Percentiles rank a stretch among this genome's conserved stretches.
phyloP scores from a whole-genome alignment of 2,329 filamentous ascomycete species.

The Diplodia corticola region DNA sequence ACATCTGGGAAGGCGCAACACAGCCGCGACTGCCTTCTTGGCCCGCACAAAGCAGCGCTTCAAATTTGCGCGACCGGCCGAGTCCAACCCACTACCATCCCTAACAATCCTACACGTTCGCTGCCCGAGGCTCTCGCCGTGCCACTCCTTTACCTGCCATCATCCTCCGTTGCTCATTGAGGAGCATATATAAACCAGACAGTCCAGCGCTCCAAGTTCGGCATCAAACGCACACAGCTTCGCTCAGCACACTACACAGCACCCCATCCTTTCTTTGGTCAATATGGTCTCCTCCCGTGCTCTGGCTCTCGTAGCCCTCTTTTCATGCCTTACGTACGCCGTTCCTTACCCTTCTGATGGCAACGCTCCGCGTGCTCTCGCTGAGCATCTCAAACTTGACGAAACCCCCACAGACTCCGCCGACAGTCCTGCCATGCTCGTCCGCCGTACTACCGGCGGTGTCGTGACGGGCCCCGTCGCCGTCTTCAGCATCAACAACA shows the following conservation, averaged over 20 bases:
- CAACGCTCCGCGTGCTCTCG: too few species aligned
- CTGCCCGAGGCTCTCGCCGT: not conserved
- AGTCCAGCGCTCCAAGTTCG: not conserved
- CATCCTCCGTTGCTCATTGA: not conserved
- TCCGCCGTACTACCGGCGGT: not conserved
- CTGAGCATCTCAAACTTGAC: not conserved
- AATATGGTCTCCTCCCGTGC: not conserved
- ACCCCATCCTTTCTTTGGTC: not conserved
- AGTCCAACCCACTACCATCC: not conserved
- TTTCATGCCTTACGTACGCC: not conserved
- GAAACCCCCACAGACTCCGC: not conserved
- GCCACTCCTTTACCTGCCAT: not conserved
- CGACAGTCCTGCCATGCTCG: not conserved
- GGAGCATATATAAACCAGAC: not conserved
- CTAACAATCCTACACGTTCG: not conserved
- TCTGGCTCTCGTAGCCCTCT: not conserved
- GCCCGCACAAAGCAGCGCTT: not conserved
- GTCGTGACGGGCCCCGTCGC: not conserved
- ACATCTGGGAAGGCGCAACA: not conserved
- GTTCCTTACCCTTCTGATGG: not conserved
- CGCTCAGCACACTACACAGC: not conserved
- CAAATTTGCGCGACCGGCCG: not conserved
- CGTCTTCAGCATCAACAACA: constrained; percentile 4
- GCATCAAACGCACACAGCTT: not conserved
- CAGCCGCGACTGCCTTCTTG: not conserved